Conservation (phyloP, 2,329 filamentous ascomycete genomes). For the Neofusicoccum laricinum region DNA sequence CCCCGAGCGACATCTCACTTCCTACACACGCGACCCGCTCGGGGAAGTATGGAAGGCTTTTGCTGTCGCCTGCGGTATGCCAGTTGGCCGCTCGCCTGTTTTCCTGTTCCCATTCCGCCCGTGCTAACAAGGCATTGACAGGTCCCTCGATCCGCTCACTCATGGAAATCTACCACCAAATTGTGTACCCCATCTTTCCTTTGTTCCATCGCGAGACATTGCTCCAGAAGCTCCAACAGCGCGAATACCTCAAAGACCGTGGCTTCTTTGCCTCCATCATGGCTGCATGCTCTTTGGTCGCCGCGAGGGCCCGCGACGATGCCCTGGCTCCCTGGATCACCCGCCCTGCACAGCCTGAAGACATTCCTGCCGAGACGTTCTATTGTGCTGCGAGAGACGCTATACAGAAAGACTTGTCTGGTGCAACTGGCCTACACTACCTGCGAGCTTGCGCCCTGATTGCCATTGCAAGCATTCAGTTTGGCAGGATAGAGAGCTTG, state of each 20-base stretch:
- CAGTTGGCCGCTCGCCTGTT: too few relatives aligned
- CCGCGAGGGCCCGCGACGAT: constrained; percentile 50
- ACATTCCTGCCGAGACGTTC: constrained; percentile 43
- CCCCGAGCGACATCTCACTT: constrained; percentile 18
- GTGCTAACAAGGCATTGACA: constrained; percentile 14
- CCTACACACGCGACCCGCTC: constrained; percentile 21
- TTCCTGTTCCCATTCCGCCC: neutral
- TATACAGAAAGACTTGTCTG: constrained; percentile 37
- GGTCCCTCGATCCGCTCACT: constrained; percentile 39
- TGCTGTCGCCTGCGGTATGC: constrained; percentile 33
- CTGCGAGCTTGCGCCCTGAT: constrained; percentile 49
- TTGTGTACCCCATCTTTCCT: constrained; percentile 55
- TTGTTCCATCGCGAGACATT: constrained; percentile 51
- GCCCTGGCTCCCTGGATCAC: constrained; percentile 41
- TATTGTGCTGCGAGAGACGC: constrained; percentile 43
- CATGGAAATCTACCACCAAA: constrained; percentile 52
- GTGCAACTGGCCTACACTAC: constrained; percentile 37
- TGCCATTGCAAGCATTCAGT: constrained; percentile 51
- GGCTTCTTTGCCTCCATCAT: constrained; percentile 51
- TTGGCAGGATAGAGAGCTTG: constrained; percentile 49
- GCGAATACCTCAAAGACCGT: constrained; percentile 44
- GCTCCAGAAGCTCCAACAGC: constrained; percentile 37
- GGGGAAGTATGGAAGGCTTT: constrained; percentile 41
- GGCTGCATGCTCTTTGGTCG: constrained; percentile 51
- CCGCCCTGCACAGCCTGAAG: constrained; percentile 28